phyloP scores from a whole-genome alignment of 2,329 filamentous ascomycete genomes.

The Ophiostoma populinum region DNA sequence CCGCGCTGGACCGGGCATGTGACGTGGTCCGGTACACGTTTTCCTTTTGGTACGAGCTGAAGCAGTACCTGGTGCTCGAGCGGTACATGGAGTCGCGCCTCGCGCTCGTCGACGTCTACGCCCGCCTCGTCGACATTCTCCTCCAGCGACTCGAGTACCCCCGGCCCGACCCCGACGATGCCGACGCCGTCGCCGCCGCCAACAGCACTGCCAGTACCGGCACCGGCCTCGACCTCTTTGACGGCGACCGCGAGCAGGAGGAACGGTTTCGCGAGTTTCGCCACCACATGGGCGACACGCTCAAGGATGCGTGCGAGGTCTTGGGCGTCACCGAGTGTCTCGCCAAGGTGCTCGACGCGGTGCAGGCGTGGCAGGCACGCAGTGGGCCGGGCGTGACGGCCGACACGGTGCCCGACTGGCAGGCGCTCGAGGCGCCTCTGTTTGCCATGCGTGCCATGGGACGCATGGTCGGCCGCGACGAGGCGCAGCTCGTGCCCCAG shows the following conservation, averaged over 20 bases:
- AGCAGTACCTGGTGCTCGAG: constrained; percentile 86
- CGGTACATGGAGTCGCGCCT: constrained; percentile 71
- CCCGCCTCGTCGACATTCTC: constrained; percentile 81
- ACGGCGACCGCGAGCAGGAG: constrained; percentile 86
- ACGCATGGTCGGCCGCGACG: constrained; percentile 82
- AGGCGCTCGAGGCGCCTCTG: constrained; percentile 83
- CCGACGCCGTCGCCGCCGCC: constrained; percentile 35
- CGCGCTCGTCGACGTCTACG: constrained; percentile 65
- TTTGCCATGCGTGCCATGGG: constrained; percentile 95
- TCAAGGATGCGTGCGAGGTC: constrained; percentile 94
- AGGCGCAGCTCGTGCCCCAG: constrained; percentile 71
- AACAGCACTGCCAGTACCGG: constrained; percentile 37
- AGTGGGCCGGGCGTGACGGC: constrained; percentile 61
- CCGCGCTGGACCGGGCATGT: constrained; percentile 67
- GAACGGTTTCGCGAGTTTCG: constrained; percentile 95
- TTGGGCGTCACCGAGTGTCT: constrained; percentile 87
- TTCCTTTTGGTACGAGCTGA: constrained; percentile 95
- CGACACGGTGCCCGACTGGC: constrained; percentile 78
- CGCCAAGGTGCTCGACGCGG: constrained; percentile 69
- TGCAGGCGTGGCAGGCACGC: constrained; percentile 74
- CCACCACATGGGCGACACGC: constrained; percentile 91
- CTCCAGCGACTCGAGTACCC: constrained; percentile 83
- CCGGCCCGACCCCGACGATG: constrained; percentile 47
- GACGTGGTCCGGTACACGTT: constrained; percentile 92
- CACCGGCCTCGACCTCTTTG: constrained; percentile 53